Conservation (phyloP, 441 rosid genomes). For the Pelargonium cotyledonis region DNA sequence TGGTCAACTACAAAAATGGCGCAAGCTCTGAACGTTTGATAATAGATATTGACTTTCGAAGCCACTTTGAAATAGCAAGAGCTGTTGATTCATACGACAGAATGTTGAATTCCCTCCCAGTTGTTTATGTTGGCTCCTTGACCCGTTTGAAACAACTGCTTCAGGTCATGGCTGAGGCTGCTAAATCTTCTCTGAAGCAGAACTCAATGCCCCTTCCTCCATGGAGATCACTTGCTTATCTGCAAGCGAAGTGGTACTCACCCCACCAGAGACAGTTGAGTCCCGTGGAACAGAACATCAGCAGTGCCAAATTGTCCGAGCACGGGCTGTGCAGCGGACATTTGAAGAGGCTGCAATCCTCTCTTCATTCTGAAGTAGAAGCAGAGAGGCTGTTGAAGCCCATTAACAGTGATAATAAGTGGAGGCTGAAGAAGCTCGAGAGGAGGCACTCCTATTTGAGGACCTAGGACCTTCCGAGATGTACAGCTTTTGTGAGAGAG, state of each 20-base stretch:
- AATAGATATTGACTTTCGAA: conserved; percentile 72
- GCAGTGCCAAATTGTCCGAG: conserved; percentile 19
- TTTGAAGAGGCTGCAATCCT: conserved; percentile 59
- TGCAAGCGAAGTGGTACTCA: conserved; percentile 82
- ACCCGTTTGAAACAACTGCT: conserved; percentile 62
- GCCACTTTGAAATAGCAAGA: conserved; percentile 92
- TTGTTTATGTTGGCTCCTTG: conserved; percentile 64
- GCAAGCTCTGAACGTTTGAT: conserved; percentile 64
- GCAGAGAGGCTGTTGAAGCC: conserved; percentile 48
- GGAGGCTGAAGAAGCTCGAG: conserved; percentile 45
- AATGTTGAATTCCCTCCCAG: conserved; percentile 65
- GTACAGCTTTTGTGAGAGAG: conserved; percentile 31
- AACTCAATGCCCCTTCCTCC: conserved; percentile 95
- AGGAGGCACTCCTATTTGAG: conserved; percentile 37
- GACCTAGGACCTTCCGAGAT: conserved; percentile 30
- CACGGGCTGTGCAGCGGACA: conserved; percentile 63
- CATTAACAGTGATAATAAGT: conserved; percentile 30
- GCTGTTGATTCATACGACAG: conserved; percentile 74
- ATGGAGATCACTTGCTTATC: conserved; percentile 80
- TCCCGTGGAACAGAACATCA: conserved; percentile 31
- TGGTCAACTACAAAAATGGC: conserved; percentile 31
- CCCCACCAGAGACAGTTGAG: conserved; percentile 46
- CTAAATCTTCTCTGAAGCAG: conserved; percentile 67
- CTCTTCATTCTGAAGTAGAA: conserved; percentile 50
- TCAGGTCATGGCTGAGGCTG: conserved; percentile 82